Conservation (phyloP, 1,284 basidiomycete species). For the Malassezia furfur region DNA sequence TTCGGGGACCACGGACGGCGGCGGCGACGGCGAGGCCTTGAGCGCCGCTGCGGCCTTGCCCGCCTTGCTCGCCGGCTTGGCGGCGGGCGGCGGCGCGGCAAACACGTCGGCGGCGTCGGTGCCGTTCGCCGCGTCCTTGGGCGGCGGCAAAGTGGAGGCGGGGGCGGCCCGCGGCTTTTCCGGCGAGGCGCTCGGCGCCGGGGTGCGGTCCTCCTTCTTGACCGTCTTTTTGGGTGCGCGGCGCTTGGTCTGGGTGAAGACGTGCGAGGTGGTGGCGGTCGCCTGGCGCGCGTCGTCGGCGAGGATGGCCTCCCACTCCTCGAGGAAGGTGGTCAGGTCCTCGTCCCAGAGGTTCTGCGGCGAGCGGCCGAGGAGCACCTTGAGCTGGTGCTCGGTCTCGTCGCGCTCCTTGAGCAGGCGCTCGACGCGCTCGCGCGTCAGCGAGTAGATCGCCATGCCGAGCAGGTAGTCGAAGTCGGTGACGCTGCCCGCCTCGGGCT, state of each 20-base stretch:
- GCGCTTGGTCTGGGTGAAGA: slow-evolving; percentile 18
- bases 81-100: neutral
- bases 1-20: neutral
- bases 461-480: slow-evolving; percentile 89
- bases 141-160: neutral
- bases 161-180: neutral
- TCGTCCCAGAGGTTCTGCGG: slow-evolving; percentile 81
- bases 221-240: slow-evolving; percentile 21
- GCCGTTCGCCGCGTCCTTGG: neutral
- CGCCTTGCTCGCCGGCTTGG: neutral
- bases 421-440: slow-evolving; percentile 89
- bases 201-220: slow-evolving; percentile 15
- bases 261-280: slow-evolving; percentile 9
- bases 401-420: slow-evolving; percentile 71
- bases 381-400: slow-evolving; percentile 73
- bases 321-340: slow-evolving; percentile 75
- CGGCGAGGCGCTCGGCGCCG: neutral
- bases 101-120: neutral
- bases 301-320: slow-evolving; percentile 66
- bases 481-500: slow-evolving; percentile 28
- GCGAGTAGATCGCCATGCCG: slow-evolving; percentile 86
- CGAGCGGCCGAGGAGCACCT: slow-evolving; percentile 65
- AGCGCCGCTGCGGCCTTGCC: neutral
- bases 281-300: slow-evolving; percentile 52
- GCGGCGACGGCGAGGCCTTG: neutral